Evolutionary conservation across 306 rosid species (phyloP), one percentile per base, ranked within the genome.

Genomic region (Astragalus membranaceus): DNA sequence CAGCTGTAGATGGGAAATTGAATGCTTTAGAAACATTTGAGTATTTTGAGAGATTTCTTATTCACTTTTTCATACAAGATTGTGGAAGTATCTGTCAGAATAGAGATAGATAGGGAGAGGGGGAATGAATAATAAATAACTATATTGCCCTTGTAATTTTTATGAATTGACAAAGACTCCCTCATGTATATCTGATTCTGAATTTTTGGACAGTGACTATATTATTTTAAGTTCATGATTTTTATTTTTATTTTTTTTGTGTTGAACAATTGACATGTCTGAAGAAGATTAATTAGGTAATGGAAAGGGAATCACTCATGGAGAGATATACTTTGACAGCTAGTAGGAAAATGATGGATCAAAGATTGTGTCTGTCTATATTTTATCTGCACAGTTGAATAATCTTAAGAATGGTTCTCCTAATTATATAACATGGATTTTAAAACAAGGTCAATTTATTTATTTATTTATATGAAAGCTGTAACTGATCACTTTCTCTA

Each of bases 31-130:
- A 74, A 79, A 54, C 83, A 87, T 70, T 86, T 82, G 96, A 92
- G 96, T 92, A 83, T 79, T 88, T 85, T 88, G 68, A 76, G 80
- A 85, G 96, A 71, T 84, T 88, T 73, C 85, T 82, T 8, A 75
- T 66, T 75, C 73, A 65, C 65, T 62, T 85, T 87, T 78, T 50
- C 56, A 75, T 35, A 55, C 26, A 72, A 79, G 48, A 52, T 49
- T 66, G 53, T 59, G 68, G 14, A 47, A 59, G 81, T 82, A 68
- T 13, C 70, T 79, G 20, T 84, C 79, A 78, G 78, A 77, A 65
- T 54, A 76, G 16, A 68, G 37, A 69, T 7, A n/a, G n/a, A n/a
- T n/a, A n/a, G n/a, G n/a, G n/a, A n/a, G n/a, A n/a, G n/a, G n/a
- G n/a, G n/a, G n/a, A n/a, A n/a, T n/a, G n/a, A n/a, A n/a, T n/a